Evolutionary conservation across 768 basidiomycete species (phyloP).

Genomic region (Leccinum fibrillosum): DNA sequence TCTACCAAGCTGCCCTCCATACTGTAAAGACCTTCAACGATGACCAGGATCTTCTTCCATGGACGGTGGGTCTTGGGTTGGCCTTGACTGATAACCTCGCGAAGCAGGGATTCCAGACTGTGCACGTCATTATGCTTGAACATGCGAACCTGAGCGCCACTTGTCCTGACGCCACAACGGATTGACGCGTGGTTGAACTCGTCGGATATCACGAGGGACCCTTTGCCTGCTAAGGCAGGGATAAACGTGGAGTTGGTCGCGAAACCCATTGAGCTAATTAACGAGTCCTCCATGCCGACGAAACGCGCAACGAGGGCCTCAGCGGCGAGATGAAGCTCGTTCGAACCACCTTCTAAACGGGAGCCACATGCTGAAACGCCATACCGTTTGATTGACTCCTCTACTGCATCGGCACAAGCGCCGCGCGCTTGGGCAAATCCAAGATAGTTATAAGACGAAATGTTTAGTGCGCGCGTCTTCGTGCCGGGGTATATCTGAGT

Average conservation of each 20-base stretch:
- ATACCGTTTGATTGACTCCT: constrained; percentile 75
- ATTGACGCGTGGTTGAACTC: constrained; percentile 97
- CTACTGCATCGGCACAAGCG: constrained; percentile 92
- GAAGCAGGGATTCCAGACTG: constrained; percentile 72
- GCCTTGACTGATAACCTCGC: constrained; percentile 93
- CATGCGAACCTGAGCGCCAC: constrained; percentile 84
- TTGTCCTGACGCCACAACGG: constrained; percentile 85
- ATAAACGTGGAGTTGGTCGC: constrained; percentile 93
- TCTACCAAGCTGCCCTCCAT: constrained; percentile 98
- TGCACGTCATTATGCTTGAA: constrained; percentile 98
- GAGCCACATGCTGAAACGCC: constrained; percentile 76
- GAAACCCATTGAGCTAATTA: constrained; percentile 95
- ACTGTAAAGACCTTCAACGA: constrained; percentile 94
- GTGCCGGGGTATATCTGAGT: constrained; percentile 75
- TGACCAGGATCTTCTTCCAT: constrained; percentile 96
- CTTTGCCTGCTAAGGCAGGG: constrained; percentile 87
- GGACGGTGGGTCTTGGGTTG: constrained; percentile 98
- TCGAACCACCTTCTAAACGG: constrained; percentile 81
- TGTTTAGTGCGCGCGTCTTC: constrained; percentile 86
- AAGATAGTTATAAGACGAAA: constrained; percentile 98
- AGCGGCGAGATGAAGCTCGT: constrained; percentile 74
- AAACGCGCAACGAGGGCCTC: constrained; percentile 91
- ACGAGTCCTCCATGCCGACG: constrained; percentile 83
- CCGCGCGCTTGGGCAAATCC: constrained; percentile 94
- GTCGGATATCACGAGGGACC: constrained; percentile 93